A percentile compares a stretch with the other conserved stretches of the same genome.
Evolutionary conservation across 345 rosid genomes (phyloP).

Genomic region (Chamaenerion angustifolium): DNA sequence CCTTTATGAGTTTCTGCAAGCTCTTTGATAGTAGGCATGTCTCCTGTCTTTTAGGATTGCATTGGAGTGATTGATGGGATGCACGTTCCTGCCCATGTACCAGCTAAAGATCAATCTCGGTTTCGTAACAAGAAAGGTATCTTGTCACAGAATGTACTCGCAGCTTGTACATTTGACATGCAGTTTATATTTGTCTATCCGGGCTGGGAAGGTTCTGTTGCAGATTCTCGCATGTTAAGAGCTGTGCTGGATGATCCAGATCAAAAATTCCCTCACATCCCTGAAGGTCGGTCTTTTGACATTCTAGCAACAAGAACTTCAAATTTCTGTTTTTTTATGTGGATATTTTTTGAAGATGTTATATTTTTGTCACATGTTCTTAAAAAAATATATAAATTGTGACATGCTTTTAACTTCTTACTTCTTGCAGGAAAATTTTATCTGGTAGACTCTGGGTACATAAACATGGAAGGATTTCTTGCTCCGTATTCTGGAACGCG

Average conservation of each 20-base stretch:
- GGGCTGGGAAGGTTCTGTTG: conserved; percentile 79
- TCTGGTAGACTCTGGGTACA: conserved; percentile 54
- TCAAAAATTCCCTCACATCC: conserved; percentile 68
- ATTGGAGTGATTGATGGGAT: conserved; percentile 60
- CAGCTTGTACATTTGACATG: conserved; percentile 67
- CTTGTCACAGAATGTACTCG: conserved; percentile 59
- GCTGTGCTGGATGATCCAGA: conserved; percentile 64
- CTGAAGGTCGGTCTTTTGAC: conserved; percentile 30
- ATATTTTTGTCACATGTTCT: not conserved
- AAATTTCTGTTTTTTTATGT: not conserved
- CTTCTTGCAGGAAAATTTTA: conserved; percentile 48
- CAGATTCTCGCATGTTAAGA: conserved; percentile 58
- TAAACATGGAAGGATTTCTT: conserved; percentile 49
- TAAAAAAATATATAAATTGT: no score
- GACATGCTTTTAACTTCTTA: no score
- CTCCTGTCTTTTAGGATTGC: conserved; percentile 46
- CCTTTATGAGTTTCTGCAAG: no score
- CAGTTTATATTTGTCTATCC: conserved; percentile 65
- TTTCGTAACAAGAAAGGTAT: conserved; percentile 55
- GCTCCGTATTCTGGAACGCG: conserved; percentile 63
- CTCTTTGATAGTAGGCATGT: not conserved
- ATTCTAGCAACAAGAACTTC: not conserved
- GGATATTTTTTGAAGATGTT: not conserved
- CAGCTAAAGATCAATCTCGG: conserved; percentile 63
- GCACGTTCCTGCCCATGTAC: conserved; percentile 65